phyloP scores from a whole-genome alignment of 1,139 yeast genomes.

The Trichomonascaceae sp. region DNA sequence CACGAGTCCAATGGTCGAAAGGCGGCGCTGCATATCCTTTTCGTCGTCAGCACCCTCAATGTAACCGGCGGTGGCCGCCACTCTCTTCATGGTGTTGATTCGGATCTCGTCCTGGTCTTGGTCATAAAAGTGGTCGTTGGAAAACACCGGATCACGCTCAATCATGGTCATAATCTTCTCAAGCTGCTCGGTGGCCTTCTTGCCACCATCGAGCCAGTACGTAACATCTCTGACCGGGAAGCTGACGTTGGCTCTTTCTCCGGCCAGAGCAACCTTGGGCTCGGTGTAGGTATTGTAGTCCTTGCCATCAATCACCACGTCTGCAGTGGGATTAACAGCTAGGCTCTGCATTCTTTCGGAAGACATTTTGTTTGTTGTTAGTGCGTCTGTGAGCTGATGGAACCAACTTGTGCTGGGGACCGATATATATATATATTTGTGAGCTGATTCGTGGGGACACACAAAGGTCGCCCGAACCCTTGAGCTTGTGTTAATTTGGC shows the following conservation, averaged over 20 bases:
- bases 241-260: conserved; percentile 36
- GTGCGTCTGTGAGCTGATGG: not conserved
- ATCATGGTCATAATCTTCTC: conserved; percentile 35
- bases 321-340: conserved; percentile 14
- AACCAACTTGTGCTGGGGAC: not conserved
- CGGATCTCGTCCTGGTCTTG: conserved; percentile 37
- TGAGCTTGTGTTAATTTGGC: not conserved
- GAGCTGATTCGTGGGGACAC: not conserved
- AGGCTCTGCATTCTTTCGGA: conserved; percentile 4
- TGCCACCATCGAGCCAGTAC: conserved; percentile 43
- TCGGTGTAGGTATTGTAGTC: conserved; percentile 23
- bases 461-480: too few relatives aligned
- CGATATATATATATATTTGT: not conserved
- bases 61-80: conserved; percentile 35
- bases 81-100: conserved; percentile 39
- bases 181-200: conserved; percentile 31
- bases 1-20: conserved; percentile 31
- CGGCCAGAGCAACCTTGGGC: conserved; percentile 28
- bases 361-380: not conserved
- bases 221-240: conserved; percentile 38
- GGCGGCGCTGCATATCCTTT: conserved; percentile 25
- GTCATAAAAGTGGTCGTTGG: conserved; percentile 40
- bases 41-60: conserved; percentile 35
- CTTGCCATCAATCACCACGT: conserved; percentile 19
- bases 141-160: conserved; percentile 45